Percentiles rank a stretch among this genome's conserved stretches.
These are phyloP conservation scores for Aspergillus brunneoviolaceus DNA, from an alignment of 2,329 filamentous ascomycete genomes.

Conservation along the genomic window DNA sequence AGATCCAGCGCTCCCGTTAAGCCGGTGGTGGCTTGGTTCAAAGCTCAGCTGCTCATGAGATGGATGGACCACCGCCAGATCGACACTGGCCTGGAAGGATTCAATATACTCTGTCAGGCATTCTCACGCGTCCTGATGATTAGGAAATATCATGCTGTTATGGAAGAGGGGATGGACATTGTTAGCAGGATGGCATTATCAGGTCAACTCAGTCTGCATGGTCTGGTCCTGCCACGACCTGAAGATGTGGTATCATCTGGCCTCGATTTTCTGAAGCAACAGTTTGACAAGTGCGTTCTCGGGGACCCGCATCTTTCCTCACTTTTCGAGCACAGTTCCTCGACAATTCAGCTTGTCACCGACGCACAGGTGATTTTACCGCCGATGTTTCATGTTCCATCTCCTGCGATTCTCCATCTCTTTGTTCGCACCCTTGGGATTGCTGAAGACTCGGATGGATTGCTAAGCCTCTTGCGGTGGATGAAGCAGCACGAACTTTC, in stretches of 20 bases:
- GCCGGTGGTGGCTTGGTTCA: slow-evolving; percentile 41
- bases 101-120: slow-evolving; percentile 36
- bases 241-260: slow-evolving; percentile 34
- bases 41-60: slow-evolving; percentile 30
- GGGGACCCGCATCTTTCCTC: slow-evolving; percentile 23
- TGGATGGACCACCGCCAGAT: slow-evolving; percentile 37
- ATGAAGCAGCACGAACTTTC: slow-evolving; percentile 37
- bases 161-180: slow-evolving; percentile 28
- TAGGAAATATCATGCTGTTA: slow-evolving; percentile 26
- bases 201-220: slow-evolving; percentile 8
- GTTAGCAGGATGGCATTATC: slow-evolving; percentile 21
- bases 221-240: slow-evolving; percentile 14
- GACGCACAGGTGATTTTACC: slow-evolving; percentile 27
- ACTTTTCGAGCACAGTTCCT: slow-evolving; percentile 22
- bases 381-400: slow-evolving; percentile 36
- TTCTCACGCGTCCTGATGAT: slow-evolving; percentile 39
- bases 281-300: slow-evolving; percentile 39
- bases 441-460: slow-evolving; percentile 39
- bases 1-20: slow-evolving; percentile 27
- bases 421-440: slow-evolving; percentile 45
- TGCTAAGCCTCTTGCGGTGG: slow-evolving; percentile 44
- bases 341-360: slow-evolving; percentile 9
- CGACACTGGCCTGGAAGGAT: slow-evolving; percentile 32
- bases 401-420: slow-evolving; percentile 41
- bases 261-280: slow-evolving; percentile 32